These are phyloP conservation scores for Misopates orontium DNA, from an alignment of 257 asterid species.

Conservation along the genomic window DNA sequence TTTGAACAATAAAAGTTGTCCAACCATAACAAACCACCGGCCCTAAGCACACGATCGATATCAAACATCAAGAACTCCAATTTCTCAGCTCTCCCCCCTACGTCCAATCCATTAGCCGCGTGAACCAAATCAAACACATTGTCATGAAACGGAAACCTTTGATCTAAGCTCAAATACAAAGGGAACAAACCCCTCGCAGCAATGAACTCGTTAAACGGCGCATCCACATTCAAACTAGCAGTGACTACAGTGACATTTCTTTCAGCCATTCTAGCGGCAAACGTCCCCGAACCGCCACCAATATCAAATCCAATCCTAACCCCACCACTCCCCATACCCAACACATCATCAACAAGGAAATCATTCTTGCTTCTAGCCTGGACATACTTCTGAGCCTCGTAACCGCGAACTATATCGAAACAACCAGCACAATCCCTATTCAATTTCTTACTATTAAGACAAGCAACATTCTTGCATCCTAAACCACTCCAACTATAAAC, in stretches of 20 bases:
- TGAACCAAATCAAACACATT: constrained; percentile 72
- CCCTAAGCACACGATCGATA: constrained; percentile 70
- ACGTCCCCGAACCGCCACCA: constrained; percentile 89
- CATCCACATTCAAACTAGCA: constrained; percentile 70
- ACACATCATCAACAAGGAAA: constrained; percentile 73
- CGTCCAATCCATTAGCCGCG: constrained; percentile 63
- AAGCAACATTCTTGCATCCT: constrained; percentile 63
- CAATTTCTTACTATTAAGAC: constrained; percentile 65
- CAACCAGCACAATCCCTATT: constrained; percentile 81
- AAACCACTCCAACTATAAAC: constrained; percentile 61
- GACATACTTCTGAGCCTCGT: constrained; percentile 52
- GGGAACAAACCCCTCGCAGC: constrained; percentile 89
- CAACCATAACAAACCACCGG: constrained; percentile 79
- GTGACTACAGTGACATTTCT: constrained; percentile 63
- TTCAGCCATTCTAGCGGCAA: constrained; percentile 90
- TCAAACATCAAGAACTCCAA: constrained; percentile 91
- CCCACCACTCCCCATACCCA: constrained; percentile 62
- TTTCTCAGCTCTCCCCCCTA: constrained; percentile 61
- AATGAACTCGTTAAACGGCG: constrained; percentile 77
- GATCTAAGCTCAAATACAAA: constrained; percentile 69
- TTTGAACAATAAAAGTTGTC: constrained; percentile 64
- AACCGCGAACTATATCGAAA: constrained; percentile 51
- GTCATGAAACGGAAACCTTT: constrained; percentile 72
- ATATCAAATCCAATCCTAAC: constrained; percentile 65
- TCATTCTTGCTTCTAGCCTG: constrained; percentile 66